Evolutionary conservation across 306 rosid species (phyloP).

Genomic region (Gastrolobium villosum): DNA sequence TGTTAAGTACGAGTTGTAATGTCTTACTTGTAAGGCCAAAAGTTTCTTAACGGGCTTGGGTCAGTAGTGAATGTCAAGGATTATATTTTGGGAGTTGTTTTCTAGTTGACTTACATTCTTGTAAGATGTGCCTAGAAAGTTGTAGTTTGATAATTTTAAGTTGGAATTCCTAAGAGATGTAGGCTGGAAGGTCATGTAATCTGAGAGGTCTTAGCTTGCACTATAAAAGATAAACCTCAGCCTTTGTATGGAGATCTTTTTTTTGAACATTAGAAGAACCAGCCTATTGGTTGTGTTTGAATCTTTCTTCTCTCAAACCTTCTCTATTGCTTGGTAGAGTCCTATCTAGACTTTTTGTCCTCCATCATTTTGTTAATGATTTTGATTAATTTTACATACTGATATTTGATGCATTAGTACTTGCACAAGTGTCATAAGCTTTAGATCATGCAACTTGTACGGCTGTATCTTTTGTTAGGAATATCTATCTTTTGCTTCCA

Average conservation of each 20-base stretch:
- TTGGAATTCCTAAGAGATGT: slow-evolving; percentile 25
- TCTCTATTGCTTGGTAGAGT: slow-evolving; percentile 35
- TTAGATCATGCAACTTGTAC: slow-evolving; percentile 32
- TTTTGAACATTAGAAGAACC: neutral
- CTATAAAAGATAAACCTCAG: neutral
- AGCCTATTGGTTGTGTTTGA: neutral
- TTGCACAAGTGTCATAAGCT: slow-evolving; percentile 13
- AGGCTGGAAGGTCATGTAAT: slow-evolving; percentile 1
- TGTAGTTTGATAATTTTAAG: slow-evolving; percentile 8
- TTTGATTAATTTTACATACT: slow-evolving; percentile 24
- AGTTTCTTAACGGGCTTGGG: neutral
- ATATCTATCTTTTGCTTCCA: slow-evolving; percentile 20
- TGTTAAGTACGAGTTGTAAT: neutral
- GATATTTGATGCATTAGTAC: slow-evolving; percentile 25
- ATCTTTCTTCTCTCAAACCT: slow-evolving; percentile 22
- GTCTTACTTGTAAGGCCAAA: neutral
- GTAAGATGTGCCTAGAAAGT: neutral
- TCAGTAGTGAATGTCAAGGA: neutral
- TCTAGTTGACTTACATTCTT: neutral
- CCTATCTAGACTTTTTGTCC: slow-evolving; percentile 20
- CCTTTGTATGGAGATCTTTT: slow-evolving; percentile 5
- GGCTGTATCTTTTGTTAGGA: slow-evolving; percentile 24
- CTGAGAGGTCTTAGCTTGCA: slow-evolving; percentile 23
- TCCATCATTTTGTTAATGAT: neutral
- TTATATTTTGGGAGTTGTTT: slow-evolving; percentile 4